These are phyloP conservation scores for Plasmodium adleri DNA, from an alignment of 169 alveolate species.

Conservation along the genomic window DNA sequence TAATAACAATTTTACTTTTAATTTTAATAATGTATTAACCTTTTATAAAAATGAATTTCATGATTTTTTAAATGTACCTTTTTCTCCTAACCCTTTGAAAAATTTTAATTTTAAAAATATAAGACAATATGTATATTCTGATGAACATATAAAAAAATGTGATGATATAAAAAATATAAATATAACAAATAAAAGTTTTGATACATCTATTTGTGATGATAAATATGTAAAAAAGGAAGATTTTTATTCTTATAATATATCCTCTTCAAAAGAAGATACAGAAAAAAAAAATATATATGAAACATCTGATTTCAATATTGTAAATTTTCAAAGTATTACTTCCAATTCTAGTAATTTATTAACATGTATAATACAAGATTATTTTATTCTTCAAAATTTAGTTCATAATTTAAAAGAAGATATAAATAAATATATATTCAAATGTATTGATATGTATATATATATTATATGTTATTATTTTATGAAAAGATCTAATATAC, in stretches of 20 bases:
- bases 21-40: constrained; percentile 34
- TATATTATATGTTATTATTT: constrained; percentile 52
- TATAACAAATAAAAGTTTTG: background rate
- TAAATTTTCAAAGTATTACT: constrained; percentile 52
- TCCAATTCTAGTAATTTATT: constrained; percentile 48
- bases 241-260: no score
- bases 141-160: constrained; percentile 12
- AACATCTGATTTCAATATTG: constrained; percentile 31
- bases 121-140: constrained; percentile 30
- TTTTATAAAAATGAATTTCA: constrained; percentile 47
- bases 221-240: background rate
- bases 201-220: background rate
- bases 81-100: constrained; percentile 64
- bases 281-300: constrained; percentile 10
- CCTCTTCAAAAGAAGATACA: background rate
- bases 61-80: constrained; percentile 46
- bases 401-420: constrained; percentile 52
- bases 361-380: constrained; percentile 30
- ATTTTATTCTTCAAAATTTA: constrained; percentile 29
- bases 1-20: constrained; percentile 17
- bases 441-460: constrained; percentile 61
- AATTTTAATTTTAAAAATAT: constrained; percentile 38
- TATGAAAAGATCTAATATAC: constrained; percentile 45
- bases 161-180: background rate
- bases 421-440: constrained; percentile 51